Percentiles rank a stretch among this genome's conserved stretches.
These are phyloP conservation scores for Aegilops sharonensis DNA, from an alignment of 176 grass and related monocot genomes.

Conservation along the genomic window DNA sequence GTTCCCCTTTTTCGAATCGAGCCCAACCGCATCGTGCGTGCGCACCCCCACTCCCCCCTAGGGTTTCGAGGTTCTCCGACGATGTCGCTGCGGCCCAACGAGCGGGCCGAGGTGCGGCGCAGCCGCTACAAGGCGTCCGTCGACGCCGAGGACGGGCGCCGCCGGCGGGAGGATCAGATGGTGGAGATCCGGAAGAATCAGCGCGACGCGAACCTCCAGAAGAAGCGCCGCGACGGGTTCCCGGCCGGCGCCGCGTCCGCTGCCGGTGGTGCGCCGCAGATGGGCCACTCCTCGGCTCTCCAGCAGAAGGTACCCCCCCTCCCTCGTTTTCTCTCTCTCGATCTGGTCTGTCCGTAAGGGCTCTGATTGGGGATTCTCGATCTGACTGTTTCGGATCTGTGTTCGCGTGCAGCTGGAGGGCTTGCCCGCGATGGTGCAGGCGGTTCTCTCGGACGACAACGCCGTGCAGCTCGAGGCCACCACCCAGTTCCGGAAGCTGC, in stretches of 20 bases:
- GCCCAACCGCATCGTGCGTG: constrained; percentile 32
- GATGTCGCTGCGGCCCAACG: constrained; percentile 84
- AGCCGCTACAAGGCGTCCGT: constrained; percentile 83
- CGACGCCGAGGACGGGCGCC: constrained; percentile 75
- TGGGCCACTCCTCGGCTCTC: constrained; percentile 37
- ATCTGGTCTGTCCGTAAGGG: constrained; percentile 29
- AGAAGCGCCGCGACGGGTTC: constrained; percentile 74
- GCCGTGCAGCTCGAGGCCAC: constrained; percentile 68
- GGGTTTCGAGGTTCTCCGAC: constrained; percentile 30
- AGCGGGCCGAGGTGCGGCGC: constrained; percentile 56
- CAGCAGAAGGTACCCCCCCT: constrained; percentile 58
- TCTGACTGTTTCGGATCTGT: constrained; percentile 36
- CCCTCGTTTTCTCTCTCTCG: not conserved
- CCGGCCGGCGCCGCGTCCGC: constrained; percentile 1
- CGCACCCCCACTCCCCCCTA: not conserved
- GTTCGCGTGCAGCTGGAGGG: constrained; percentile 52
- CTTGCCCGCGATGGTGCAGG: constrained; percentile 70
- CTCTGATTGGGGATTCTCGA: constrained; percentile 19
- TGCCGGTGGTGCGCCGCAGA: constrained; percentile 8
- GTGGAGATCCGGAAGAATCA: constrained; percentile 79
- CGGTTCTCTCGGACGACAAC: constrained; percentile 69
- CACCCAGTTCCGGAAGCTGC: constrained; percentile 84
- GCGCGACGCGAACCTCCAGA: constrained; percentile 76
- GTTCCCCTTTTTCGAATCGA: constrained; percentile 56
- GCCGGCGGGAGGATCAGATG: constrained; percentile 63